These are phyloP conservation scores for Chondrus crispus DNA, from an alignment of 23 red algal species.

Conservation along the genomic window DNA sequence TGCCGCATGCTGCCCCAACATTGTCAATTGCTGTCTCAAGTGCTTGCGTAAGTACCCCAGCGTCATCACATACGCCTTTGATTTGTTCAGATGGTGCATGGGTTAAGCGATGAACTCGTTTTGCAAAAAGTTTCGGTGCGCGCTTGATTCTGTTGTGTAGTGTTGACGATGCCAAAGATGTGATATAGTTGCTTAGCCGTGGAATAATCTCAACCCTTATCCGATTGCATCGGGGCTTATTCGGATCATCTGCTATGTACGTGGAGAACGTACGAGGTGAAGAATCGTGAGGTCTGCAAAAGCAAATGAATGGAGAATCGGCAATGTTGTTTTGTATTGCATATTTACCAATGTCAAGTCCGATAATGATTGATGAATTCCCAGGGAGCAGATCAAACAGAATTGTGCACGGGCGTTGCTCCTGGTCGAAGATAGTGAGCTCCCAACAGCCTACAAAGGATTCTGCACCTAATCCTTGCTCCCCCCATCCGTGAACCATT, in stretches of 20 bases:
- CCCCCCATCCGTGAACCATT: background rate
- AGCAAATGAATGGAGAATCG: background rate
- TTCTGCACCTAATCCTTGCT: background rate
- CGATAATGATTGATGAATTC: background rate
- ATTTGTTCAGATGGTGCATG: background rate
- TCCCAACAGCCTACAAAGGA: background rate
- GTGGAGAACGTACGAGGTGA: background rate
- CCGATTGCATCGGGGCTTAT: background rate
- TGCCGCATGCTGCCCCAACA: background rate
- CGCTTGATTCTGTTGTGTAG: too few relatives aligned
- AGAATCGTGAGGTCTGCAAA: background rate
- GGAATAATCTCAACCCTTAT: too few relatives aligned
- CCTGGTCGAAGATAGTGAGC: background rate
- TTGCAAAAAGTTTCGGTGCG: background rate
- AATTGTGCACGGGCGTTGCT: background rate
- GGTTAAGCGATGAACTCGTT: background rate
- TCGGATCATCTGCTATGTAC: background rate
- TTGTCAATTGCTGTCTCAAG: background rate
- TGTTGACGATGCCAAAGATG: too few relatives aligned
- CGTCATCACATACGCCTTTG: background rate
- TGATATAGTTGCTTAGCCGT: too few relatives aligned
- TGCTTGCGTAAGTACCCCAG: background rate
- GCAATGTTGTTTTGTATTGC: background rate
- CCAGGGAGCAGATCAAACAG: background rate
- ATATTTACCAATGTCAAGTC: background rate